Percentiles rank a stretch among this genome's conserved stretches.
Conservation (phyloP, 2,329 filamentous ascomycete genomes). For the Diplodia scrobiculata region DNA sequence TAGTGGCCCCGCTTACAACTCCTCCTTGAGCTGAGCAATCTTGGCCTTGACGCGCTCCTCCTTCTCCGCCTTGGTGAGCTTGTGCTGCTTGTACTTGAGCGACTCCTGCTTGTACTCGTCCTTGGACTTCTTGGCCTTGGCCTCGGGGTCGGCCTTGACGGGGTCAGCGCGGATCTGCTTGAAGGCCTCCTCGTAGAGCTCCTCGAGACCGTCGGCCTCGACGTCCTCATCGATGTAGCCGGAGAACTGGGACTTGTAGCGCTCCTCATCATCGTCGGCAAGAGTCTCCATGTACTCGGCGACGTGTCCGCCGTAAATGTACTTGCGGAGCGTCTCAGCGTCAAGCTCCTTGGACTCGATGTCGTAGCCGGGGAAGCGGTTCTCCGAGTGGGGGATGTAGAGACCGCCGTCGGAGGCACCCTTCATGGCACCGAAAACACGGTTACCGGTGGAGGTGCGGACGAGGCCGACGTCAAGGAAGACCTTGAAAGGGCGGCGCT, state of each 20-base stretch:
- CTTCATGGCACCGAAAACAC: conserved; percentile 99
- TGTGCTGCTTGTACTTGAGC: conserved; percentile 78
- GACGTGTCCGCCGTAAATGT: conserved; percentile 98
- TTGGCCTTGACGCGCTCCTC: conserved; percentile 81
- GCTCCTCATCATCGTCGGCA: conserved; percentile 99
- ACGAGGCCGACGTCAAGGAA: conserved; percentile 97
- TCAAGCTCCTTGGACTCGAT: conserved; percentile 98
- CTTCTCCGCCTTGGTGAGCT: conserved; percentile 83
- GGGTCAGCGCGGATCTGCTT: conserved; percentile 96
- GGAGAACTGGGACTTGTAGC: conserved; percentile 97
- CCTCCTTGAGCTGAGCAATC: conserved; percentile 75
- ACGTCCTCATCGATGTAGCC: conserved; percentile 97
- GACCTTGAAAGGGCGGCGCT: conserved; percentile 98
- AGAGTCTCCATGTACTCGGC: conserved; percentile 99
- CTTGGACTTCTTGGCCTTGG: conserved; percentile 89
- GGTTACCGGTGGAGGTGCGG: conserved; percentile 96
- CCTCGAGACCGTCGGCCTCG: conserved; percentile 95
- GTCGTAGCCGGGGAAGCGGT: conserved; percentile 98
- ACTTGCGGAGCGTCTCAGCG: conserved; percentile 93
- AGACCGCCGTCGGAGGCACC: conserved; percentile 98
- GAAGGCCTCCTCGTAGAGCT: conserved; percentile 93
- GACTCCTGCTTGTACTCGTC: conserved; percentile 95
- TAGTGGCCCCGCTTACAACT: conserved; percentile 17
- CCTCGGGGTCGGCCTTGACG: conserved; percentile 83
- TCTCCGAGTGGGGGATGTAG: conserved; percentile 96